Conservation (phyloP, 2,329 filamentous ascomycete species). For the Diaporthe citrichinensis region DNA sequence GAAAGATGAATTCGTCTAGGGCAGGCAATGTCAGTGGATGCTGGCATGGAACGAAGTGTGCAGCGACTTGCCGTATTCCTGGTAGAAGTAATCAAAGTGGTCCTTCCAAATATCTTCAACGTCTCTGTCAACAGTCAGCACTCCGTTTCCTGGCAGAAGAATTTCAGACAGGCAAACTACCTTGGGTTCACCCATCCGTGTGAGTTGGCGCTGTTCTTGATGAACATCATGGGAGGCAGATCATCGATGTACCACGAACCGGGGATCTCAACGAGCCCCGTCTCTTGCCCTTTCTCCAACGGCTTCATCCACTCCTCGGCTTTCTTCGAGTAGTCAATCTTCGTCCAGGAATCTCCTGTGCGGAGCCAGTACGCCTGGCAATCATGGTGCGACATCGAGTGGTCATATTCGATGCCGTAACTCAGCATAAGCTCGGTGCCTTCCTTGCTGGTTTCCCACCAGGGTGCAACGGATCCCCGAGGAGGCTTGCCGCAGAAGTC, state of each 20-base stretch:
- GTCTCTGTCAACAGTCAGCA: constrained; percentile 57
- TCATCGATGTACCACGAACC: constrained; percentile 76
- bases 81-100: constrained; percentile 80
- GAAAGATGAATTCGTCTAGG: constrained; percentile 77
- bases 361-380: constrained; percentile 75
- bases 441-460: constrained; percentile 80
- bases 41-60: not conserved
- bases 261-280: constrained; percentile 77
- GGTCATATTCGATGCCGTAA: constrained; percentile 80
- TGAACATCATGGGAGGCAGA: constrained; percentile 79
- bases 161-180: constrained; percentile 48
- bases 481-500: constrained; percentile 81
- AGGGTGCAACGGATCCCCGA: constrained; percentile 79
- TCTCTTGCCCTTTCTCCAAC: constrained; percentile 69
- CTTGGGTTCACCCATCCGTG: constrained; percentile 72
- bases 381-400: constrained; percentile 76
- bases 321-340: constrained; percentile 76
- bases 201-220: constrained; percentile 75
- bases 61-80: constrained; percentile 67
- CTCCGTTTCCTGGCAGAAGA: constrained; percentile 44
- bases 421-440: constrained; percentile 74
- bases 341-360: constrained; percentile 76
- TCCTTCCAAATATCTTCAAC: constrained; percentile 76
- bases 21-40: not conserved
- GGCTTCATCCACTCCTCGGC: constrained; percentile 78